These are phyloP conservation scores for Cicer cuneatum DNA, from an alignment of 306 rosid genomes.

Conservation along the genomic window DNA sequence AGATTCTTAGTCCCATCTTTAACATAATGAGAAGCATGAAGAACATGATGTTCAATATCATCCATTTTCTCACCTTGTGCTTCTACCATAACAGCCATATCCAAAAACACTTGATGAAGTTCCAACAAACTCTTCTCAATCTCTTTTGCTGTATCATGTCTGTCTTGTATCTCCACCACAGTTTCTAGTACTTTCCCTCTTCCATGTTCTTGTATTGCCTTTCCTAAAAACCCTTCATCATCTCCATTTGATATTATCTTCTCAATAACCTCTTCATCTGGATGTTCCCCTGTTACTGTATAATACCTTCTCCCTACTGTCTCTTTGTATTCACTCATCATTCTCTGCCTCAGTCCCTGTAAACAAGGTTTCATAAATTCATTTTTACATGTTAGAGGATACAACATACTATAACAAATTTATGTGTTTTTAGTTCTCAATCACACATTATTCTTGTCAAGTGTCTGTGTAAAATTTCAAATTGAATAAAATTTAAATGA, in stretches of 20 bases:
- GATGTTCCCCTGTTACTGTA: slow-evolving; percentile 78
- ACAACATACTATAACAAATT: not conserved
- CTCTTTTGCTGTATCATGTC: slow-evolving; percentile 77
- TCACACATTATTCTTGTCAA: too few relatives aligned
- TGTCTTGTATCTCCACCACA: slow-evolving; percentile 85
- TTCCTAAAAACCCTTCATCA: slow-evolving; percentile 60
- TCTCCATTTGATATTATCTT: slow-evolving; percentile 75
- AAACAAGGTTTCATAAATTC: not conserved
- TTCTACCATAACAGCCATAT: slow-evolving; percentile 97
- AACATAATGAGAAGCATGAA: slow-evolving; percentile 75
- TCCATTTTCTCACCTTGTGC: slow-evolving; percentile 95
- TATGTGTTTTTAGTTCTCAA: too few relatives aligned
- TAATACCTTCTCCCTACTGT: slow-evolving; percentile 79
- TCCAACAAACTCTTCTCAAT: slow-evolving; percentile 80
- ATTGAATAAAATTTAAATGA: too few relatives aligned
- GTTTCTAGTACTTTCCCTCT: slow-evolving; percentile 84
- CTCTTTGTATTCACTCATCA: slow-evolving; percentile 83
- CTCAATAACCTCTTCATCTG: slow-evolving; percentile 81
- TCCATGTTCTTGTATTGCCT: slow-evolving; percentile 74
- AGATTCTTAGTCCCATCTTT: slow-evolving; percentile 73
- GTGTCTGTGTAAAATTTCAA: too few relatives aligned
- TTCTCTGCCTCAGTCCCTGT: slow-evolving; percentile 67
- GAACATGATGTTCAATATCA: slow-evolving; percentile 83
- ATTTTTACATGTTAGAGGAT: not conserved
- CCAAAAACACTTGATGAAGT: slow-evolving; percentile 83